Evolutionary conservation across 2,329 filamentous ascomycete species (phyloP).

Genomic region (Cladosporium sp.): DNA sequence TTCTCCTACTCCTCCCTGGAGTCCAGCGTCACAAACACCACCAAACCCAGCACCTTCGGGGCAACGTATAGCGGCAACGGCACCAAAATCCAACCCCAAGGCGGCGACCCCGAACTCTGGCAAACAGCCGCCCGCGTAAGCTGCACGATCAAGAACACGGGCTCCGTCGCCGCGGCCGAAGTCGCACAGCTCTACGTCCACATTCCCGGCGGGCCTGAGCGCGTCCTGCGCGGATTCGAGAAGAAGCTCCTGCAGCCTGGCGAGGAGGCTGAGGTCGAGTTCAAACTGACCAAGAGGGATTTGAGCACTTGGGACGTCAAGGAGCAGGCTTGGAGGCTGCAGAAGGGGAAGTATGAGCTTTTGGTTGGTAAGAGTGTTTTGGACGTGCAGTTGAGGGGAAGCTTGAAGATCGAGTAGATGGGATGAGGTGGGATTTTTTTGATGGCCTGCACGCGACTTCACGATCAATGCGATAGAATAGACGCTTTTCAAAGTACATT

Average conservation of each 20-base stretch:
- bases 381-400: conserved; percentile 3
- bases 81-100: conserved; percentile 26
- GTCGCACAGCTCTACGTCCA: conserved; percentile 52
- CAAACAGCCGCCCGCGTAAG: conserved; percentile 55
- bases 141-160: conserved; percentile 59
- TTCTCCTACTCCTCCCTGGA: conserved; percentile 34
- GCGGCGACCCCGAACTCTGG: conserved; percentile 51
- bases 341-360: conserved; percentile 1
- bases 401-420: neutral
- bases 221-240: conserved; percentile 35
- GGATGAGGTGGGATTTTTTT: no score
- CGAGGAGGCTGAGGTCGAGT: conserved; percentile 19
- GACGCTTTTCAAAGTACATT: no score
- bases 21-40: conserved; percentile 40
- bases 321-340: conserved; percentile 35
- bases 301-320: conserved; percentile 40
- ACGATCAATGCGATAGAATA: no score
- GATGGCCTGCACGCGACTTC: no score
- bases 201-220: conserved; percentile 50
- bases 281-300: conserved; percentile 37
- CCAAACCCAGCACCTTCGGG: conserved; percentile 46
- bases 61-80: conserved; percentile 51
- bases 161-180: conserved; percentile 47
- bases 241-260: conserved; percentile 28
- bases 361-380: conserved; percentile 8